phyloP scores from a whole-genome alignment of 148 eudicot species.

The Chenopodium formosanum region DNA sequence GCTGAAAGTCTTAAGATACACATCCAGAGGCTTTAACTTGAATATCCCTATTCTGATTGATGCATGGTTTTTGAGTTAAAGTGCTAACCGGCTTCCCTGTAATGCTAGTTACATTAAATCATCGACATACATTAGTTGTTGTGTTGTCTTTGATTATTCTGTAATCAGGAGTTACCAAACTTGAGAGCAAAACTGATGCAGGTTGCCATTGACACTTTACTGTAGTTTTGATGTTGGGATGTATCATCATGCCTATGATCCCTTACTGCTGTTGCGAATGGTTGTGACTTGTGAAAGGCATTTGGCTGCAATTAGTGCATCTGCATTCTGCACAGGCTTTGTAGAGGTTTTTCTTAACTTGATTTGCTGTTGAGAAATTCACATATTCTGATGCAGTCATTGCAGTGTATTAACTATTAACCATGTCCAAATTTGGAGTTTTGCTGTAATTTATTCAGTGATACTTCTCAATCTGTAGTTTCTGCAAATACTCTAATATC shows the following conservation, averaged over 20 bases:
- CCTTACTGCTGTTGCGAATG: neutral
- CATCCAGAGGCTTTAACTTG: neutral
- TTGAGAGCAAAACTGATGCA: neutral
- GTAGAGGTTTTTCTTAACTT: no score
- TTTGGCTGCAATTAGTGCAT: neutral
- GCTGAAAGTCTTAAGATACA: neutral
- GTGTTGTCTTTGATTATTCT: neutral
- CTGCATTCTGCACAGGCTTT: neutral
- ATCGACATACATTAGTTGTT: neutral
- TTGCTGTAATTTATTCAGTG: neutral
- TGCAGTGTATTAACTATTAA: neutral
- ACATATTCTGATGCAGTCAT: neutral
- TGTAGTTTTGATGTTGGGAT: neutral
- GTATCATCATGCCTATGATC: neutral
- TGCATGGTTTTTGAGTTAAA: neutral
- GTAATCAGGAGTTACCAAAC: neutral
- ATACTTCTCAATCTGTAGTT: neutral
- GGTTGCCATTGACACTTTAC: neutral
- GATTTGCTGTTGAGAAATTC: no score
- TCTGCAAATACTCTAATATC: neutral
- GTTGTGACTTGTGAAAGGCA: neutral
- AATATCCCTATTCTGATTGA: neutral
- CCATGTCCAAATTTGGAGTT: neutral
- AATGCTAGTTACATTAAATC: neutral
- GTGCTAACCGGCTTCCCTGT: neutral